Evolutionary conservation across 768 basidiomycete genomes (phyloP), one percentile per base, ranked within the genome.

Genomic region (Russula ochroleuca): DNA sequence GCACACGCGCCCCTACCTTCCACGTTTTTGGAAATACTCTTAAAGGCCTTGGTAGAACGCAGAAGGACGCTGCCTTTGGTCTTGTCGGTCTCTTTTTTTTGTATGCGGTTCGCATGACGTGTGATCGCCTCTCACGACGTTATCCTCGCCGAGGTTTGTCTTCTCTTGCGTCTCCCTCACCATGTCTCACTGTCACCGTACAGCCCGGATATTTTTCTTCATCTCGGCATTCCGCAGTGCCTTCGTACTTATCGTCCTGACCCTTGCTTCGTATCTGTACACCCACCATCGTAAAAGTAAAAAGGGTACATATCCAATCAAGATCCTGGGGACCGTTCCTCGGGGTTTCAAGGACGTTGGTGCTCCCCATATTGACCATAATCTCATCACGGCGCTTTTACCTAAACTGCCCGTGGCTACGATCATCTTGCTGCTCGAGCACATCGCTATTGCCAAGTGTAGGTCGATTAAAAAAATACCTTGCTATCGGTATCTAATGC

Each of bases 391-490:
- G 0, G 92, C 91, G 0, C 78, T 98, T 60, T 88, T 81, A 2
- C 77, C 85, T 7, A 81, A 96, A 61, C 73, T 98, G 3, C 91
- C 92, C 2, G 84, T 93, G 5, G 86, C 92, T 21, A 93, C 91
- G 0, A 92, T 96, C 68, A 88, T 96, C 70, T 80, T 98, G 51
- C 79, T 98, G 15, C 79, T 98, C 56, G 96, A 98, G 74, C 97
- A 99, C 76, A 98, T 98, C 64, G 90, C 95, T 35, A 99, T 99
- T 68, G 85, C 91, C n/a, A 96, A 94, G 76, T 91, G 91, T 89
- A 73, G 71, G 83, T 75, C n/a, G 33, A 33, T 31, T 11, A 21
- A 9, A 25, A 6, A 37, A 21, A 23, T 21, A n/a, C 10, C n/a
- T 13, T n/a, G 11, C 15, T 19, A 17, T 19, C 6, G 11, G n/a